Conservation (phyloP, 495 filamentous ascomycete species). For the Hypoxylon fuscum region DNA sequence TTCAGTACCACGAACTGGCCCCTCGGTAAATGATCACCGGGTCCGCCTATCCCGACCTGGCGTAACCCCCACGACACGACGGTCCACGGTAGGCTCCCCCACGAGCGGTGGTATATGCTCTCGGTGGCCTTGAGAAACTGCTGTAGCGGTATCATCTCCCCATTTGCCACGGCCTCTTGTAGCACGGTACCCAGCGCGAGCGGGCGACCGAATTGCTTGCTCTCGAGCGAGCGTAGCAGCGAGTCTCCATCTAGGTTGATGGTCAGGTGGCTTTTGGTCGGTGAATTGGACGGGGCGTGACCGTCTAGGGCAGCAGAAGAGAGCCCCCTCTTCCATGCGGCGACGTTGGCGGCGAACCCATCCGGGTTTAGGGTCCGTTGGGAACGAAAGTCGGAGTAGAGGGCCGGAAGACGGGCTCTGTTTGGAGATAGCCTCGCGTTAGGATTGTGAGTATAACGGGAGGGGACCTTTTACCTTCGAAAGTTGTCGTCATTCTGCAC, state of each 20-base stretch:
- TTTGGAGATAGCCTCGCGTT: neutral
- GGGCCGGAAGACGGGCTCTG: slow-evolving; percentile 84
- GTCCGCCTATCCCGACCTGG: slow-evolving; percentile 70
- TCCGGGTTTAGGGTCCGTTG: slow-evolving; percentile 87
- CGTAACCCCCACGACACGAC: slow-evolving; percentile 80
- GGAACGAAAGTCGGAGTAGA: slow-evolving; percentile 90
- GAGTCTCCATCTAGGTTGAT: slow-evolving; percentile 71
- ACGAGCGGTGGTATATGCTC: slow-evolving; percentile 69
- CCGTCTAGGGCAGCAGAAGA: slow-evolving; percentile 73
- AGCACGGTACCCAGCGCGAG: slow-evolving; percentile 84
- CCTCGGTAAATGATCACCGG: slow-evolving; percentile 57
- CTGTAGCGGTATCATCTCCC: slow-evolving; percentile 72
- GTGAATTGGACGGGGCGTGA: slow-evolving; percentile 48
- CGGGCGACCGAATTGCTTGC: slow-evolving; percentile 81
- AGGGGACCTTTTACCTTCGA: slow-evolving; percentile 45
- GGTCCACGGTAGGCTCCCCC: slow-evolving; percentile 55
- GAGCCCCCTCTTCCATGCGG: slow-evolving; percentile 83
- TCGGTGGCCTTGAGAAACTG: slow-evolving; percentile 67
- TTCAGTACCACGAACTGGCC: slow-evolving; percentile 67
- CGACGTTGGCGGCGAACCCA: slow-evolving; percentile 85
- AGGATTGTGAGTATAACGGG: neutral
- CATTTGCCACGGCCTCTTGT: slow-evolving; percentile 74
- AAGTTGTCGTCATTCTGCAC: slow-evolving; percentile 57
- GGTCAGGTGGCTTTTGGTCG: slow-evolving; percentile 61
- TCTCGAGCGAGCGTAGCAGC: slow-evolving; percentile 75